Conservation (phyloP, 139 green algal species). For the Desmodesmus armatus region DNA sequence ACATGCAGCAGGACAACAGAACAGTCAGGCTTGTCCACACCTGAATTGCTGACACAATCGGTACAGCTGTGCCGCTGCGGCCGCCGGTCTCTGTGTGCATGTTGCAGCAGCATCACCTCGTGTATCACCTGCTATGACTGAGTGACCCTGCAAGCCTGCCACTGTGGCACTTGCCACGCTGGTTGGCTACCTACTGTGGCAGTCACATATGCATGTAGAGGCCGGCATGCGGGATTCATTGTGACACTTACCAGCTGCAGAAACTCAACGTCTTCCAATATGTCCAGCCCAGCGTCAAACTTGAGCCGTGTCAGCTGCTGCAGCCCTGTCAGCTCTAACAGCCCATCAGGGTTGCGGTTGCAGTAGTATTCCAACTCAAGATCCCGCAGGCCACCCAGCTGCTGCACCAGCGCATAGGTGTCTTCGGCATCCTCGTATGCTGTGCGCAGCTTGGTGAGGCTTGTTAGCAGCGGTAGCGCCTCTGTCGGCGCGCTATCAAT, state of each 20-base stretch:
- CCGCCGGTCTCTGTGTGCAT: no score
- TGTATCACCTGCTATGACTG: no score
- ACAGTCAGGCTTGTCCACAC: no score
- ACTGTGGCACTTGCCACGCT: no score
- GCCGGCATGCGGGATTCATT: neutral
- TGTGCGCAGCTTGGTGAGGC: no score
- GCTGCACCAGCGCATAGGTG: neutral
- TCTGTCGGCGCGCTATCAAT: neutral
- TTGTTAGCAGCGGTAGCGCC: neutral
- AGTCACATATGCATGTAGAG: neutral
- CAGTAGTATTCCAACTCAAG: neutral
- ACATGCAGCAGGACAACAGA: no score
- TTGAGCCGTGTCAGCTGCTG: neutral
- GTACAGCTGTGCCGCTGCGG: no score
- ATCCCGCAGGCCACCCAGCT: neutral
- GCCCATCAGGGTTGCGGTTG: neutral
- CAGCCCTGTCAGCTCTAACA: neutral
- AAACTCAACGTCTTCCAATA: neutral
- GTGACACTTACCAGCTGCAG: neutral
- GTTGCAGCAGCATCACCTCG: no score
- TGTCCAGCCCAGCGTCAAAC: neutral
- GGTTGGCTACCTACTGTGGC: neutral
- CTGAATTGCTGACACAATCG: no score
- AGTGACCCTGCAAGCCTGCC: no score
- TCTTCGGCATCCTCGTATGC: neutral